Evolutionary conservation across 306 rosid genomes (phyloP).

Genomic region (Glycine tomentella): DNA sequence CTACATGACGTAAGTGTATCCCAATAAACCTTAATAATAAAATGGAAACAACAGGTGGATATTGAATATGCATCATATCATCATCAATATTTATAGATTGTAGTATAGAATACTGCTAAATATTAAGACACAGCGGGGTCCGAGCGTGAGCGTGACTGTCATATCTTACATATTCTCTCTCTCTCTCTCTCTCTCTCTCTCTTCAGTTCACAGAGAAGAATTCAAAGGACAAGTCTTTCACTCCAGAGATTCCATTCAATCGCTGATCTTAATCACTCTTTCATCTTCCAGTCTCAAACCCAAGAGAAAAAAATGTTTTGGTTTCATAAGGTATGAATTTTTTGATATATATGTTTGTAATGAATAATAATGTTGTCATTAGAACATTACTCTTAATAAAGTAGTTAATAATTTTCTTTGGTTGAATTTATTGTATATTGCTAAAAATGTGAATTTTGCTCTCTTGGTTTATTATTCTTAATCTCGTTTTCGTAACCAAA

Average conservation of each 20-base stretch:
- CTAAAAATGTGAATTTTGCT: conserved; percentile 42
- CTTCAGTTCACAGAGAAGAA: conserved; percentile 7
- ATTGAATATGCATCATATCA: conserved; percentile 31
- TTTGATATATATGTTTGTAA: background rate
- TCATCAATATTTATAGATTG: background rate
- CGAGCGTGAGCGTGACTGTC: conserved; percentile 77
- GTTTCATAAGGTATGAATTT: conserved; percentile 58
- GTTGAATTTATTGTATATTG: no score
- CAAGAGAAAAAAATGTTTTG: no score
- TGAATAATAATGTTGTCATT: conserved; percentile 5
- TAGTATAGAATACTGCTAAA: conserved; percentile 48
- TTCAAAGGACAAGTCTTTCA: conserved; percentile 52
- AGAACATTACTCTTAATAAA: background rate
- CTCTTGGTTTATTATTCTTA: conserved; percentile 7
- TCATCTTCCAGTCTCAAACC: no score
- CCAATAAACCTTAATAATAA: background rate
- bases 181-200: conserved; percentile 23
- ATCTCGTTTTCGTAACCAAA: conserved; percentile 26
- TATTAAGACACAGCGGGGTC: conserved; percentile 59
- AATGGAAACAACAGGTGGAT: conserved; percentile 35
- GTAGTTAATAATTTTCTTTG: background rate
- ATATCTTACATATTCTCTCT: conserved; percentile 79
- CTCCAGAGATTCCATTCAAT: conserved; percentile 77
- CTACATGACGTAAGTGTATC: conserved; percentile 8
- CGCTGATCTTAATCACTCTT: conserved; percentile 55